These are phyloP conservation scores for Coniochaeta sp. DNA, from an alignment of 2,329 filamentous ascomycete species.

Conservation along the genomic window DNA sequence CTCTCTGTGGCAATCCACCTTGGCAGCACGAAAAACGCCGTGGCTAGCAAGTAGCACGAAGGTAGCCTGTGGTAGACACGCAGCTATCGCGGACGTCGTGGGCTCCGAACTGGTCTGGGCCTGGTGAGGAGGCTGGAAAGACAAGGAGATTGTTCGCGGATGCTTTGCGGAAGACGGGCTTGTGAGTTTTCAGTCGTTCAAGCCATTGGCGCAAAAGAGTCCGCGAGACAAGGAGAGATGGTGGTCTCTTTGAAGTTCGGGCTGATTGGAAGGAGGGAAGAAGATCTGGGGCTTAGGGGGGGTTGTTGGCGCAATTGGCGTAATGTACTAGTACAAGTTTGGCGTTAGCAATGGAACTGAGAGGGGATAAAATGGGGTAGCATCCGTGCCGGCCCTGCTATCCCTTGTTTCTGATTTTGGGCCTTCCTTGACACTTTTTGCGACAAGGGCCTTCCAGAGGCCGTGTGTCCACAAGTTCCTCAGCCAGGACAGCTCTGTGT, in stretches of 20 bases:
- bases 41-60: background rate
- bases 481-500: background rate
- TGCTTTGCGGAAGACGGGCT: background rate
- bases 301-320: background rate
- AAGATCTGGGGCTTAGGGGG: slow-evolving; percentile 3
- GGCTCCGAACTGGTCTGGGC: background rate
- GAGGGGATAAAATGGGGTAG: slow-evolving; percentile 1
- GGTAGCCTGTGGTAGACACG: background rate
- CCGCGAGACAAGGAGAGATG: background rate
- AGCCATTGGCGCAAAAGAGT: background rate
- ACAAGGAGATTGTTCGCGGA: slow-evolving; percentile 2
- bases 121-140: background rate
- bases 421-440: slow-evolving; percentile 1
- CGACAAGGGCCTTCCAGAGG: background rate
- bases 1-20: background rate
- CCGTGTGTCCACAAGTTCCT: background rate
- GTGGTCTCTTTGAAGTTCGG: background rate
- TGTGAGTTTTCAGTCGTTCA: background rate
- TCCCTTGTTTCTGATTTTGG: slow-evolving; percentile 6
- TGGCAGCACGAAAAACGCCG: background rate
- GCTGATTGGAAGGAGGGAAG: slow-evolving; percentile 3
- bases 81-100: no score
- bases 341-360: background rate
- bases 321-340: background rate
- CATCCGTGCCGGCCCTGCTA: slow-evolving; percentile 3